Base-by-base conservation (phyloP, 2,329 filamentous ascomycete genomes). In the Aspergillus pseudoterreus region DNA sequence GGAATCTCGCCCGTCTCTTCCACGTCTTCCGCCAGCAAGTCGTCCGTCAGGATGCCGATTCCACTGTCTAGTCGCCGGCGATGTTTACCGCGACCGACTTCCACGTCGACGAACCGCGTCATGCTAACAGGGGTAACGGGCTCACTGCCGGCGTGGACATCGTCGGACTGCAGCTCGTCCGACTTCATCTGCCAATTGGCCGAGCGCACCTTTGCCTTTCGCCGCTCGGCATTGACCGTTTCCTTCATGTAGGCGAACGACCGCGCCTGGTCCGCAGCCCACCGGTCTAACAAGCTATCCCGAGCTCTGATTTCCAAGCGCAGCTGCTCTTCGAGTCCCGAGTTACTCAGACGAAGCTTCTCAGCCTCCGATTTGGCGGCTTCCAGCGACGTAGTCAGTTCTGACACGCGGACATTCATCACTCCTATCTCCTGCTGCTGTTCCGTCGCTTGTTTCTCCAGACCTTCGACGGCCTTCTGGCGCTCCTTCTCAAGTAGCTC, bases 81-180 rank as follows among this genome's bases (percentile, higher is more conserved):
- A 43, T 68, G 63, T 55, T 69, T 74, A 36, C 68, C 73, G 48
- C 69, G 64, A 4, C 67, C 69, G 49, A 70, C 56, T 52, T 72
- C 70, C n/a, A 73, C 65, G 56, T 77, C 71, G 21, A 69, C 69
- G 56, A 73, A 77, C 14, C 73, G 65, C 4, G 67, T 69, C 51
- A 67, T 65, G 49, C 67, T 72, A 27, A 71, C 65, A 2, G 75
- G 75, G 1, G 75, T 77, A 33, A 76, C 70, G 3, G 75, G 71
- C 22, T 71, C 70, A 46, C 67, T 73, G 24, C 63, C 69, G 47
- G 60, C 57, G 44, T 60, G 55, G 12, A 52, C 59, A 15, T 56
- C 51, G 42, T 67, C 63, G 14, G 62, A 67, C 48, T 69, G 67
- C 44, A 69, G 58, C 41, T 69, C 67, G 22, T 71, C 68, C 10